These are phyloP conservation scores for Mycena rosella DNA, from an alignment of 768 basidiomycete genomes.

Conservation along the genomic window DNA sequence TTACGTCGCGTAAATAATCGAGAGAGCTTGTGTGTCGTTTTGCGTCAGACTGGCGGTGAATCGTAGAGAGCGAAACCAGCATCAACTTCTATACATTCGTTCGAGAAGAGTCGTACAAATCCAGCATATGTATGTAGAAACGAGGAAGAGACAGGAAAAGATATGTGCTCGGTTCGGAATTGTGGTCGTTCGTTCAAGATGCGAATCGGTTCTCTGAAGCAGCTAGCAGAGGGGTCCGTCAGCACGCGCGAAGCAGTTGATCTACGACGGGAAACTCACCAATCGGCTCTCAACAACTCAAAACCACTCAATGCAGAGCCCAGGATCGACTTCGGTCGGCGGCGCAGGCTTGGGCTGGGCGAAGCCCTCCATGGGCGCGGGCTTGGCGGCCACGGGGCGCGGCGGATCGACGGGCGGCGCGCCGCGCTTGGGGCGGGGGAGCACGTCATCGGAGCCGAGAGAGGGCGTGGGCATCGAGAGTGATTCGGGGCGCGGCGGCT, in stretches of 20 bases:
- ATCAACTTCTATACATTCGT: too few species aligned
- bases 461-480: slow-evolving; percentile 14
- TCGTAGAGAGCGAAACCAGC: too few species aligned
- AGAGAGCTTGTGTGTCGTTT: too few species aligned
- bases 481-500: neutral
- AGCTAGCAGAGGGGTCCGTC: neutral
- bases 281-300: neutral
- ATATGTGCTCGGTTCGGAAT: too few species aligned
- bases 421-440: slow-evolving; percentile 23
- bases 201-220: too few species aligned
- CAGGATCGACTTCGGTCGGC: neutral
- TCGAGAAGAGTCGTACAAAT: too few species aligned
- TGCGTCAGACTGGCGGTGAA: too few species aligned
- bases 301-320: slow-evolving; percentile 11
- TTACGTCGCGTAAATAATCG: too few species aligned
- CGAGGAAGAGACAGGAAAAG: too few species aligned
- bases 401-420: slow-evolving; percentile 15
- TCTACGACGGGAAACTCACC: neutral
- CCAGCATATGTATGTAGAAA: too few species aligned
- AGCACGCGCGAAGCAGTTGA: neutral
- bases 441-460: slow-evolving; percentile 15
- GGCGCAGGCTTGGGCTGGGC: neutral
- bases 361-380: neutral
- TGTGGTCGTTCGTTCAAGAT: too few species aligned
- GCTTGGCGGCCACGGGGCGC: too few species aligned